These are phyloP conservation scores for Penicillium sp. DNA, from an alignment of 2,329 filamentous ascomycete species.

Conservation along the genomic window DNA sequence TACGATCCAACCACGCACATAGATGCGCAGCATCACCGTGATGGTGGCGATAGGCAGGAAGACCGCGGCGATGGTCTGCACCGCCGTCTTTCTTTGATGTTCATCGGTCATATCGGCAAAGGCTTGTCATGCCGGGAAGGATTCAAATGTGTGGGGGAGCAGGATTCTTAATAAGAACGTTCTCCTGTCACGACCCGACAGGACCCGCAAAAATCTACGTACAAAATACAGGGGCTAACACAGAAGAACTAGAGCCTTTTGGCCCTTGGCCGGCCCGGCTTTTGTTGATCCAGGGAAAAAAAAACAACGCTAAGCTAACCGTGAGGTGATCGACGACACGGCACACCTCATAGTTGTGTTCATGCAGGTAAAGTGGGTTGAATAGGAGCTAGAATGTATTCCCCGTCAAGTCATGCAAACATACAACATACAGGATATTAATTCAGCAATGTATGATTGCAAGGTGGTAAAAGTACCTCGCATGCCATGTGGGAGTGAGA, in stretches of 20 bases:
- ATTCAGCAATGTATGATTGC: not conserved
- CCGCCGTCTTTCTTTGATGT: constrained; percentile 24
- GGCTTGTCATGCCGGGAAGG: not conserved
- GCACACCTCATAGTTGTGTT: not conserved
- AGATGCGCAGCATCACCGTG: constrained; percentile 31
- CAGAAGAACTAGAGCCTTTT: not conserved
- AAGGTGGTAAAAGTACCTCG: not conserved
- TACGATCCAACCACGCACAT: constrained; percentile 32
- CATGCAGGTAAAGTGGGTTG: not conserved
- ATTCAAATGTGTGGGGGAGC: not conserved
- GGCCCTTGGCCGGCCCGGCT: not conserved
- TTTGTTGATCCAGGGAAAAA: not conserved
- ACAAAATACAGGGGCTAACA: not conserved
- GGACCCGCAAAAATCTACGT: not conserved
- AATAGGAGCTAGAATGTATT: not conserved
- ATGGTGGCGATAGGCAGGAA: constrained; percentile 30
- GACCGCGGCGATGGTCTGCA: constrained; percentile 26
- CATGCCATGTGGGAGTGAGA: not conserved
- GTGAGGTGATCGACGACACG: not conserved
- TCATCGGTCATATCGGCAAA: constrained; percentile 16
- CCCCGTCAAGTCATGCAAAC: not conserved
- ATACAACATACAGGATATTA: not conserved
- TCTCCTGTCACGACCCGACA: not conserved
- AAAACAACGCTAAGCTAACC: not conserved
- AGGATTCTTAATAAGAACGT: constrained; percentile 2